These are phyloP conservation scores for Coccomyxa sp. DNA, from an alignment of 139 green algal genomes.

Conservation along the genomic window DNA sequence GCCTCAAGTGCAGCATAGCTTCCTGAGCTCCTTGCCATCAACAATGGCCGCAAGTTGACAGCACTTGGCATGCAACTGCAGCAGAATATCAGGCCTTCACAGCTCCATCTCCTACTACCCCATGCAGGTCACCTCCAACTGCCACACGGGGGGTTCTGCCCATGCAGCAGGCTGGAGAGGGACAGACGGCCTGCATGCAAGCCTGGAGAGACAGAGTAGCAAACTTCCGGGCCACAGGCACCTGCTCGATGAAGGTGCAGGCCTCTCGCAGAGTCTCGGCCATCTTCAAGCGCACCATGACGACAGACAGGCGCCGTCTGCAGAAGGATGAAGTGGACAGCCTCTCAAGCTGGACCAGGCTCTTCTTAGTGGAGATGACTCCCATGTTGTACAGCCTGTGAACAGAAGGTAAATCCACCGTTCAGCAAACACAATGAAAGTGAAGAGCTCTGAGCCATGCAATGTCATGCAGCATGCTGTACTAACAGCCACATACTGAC, in stretches of 20 bases:
- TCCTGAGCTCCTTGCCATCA: too few relatives aligned
- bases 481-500: not conserved
- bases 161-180: too few relatives aligned
- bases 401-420: not conserved
- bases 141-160: too few relatives aligned
- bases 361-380: constrained; percentile 88
- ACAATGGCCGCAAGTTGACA: too few relatives aligned
- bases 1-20: too few relatives aligned
- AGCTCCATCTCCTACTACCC: too few relatives aligned
- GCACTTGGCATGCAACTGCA: too few relatives aligned
- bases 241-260: constrained; percentile 92
- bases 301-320: constrained; percentile 81
- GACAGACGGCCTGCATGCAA: too few relatives aligned
- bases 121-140: too few relatives aligned
- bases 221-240: not conserved
- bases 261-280: constrained; percentile 87
- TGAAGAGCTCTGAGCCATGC: not conserved
- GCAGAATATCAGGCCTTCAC: too few relatives aligned
- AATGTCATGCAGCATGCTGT: constrained; percentile 1
- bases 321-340: constrained; percentile 89
- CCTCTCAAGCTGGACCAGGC: constrained; percentile 87
- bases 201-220: too few relatives aligned
- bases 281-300: constrained; percentile 95
- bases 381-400: constrained; percentile 88
- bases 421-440: not conserved